Evolutionary conservation across 2,329 filamentous ascomycete species (phyloP).

Genomic region (Neopestalotiopsis rosae): DNA sequence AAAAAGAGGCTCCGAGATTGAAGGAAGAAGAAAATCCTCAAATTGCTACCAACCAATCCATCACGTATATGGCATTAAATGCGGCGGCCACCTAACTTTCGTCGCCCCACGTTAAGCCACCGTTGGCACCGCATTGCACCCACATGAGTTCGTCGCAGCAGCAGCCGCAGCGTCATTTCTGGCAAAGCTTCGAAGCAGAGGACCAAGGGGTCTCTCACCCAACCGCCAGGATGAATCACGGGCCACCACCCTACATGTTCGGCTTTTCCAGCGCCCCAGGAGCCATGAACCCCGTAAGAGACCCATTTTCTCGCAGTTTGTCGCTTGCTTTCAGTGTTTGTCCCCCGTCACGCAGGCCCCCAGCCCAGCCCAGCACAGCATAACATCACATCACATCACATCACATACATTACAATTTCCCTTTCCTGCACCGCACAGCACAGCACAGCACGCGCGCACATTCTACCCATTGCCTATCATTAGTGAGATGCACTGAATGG

Average conservation of each 20-base stretch:
- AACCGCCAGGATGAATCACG: conserved; percentile 14
- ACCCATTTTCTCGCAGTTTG: neutral
- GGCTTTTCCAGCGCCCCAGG: conserved; percentile 31
- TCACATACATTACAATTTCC: neutral
- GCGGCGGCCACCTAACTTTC: conserved; percentile 5
- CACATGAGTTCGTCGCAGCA: conserved; percentile 11
- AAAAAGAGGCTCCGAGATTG: neutral
- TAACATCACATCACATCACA: neutral
- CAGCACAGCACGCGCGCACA: neutral
- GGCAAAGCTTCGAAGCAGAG: conserved; percentile 4
- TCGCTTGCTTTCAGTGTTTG: neutral
- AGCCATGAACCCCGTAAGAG: conserved; percentile 21
- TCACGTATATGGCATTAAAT: conserved; percentile 3
- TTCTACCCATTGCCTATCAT: neutral
- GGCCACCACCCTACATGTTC: conserved; percentile 37
- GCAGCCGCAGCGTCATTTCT: conserved; percentile 8
- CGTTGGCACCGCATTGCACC: neutral
- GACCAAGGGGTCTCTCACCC: conserved; percentile 2
- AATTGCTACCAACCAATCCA: neutral
- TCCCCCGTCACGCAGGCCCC: neutral
- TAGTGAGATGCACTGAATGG: neutral
- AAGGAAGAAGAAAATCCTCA: neutral
- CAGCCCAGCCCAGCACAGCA: neutral
- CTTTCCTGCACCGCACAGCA: neutral
- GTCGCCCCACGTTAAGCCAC: conserved; percentile 10